Base-by-base conservation (phyloP, 116 monocot species). In the Iris pallida region DNA sequence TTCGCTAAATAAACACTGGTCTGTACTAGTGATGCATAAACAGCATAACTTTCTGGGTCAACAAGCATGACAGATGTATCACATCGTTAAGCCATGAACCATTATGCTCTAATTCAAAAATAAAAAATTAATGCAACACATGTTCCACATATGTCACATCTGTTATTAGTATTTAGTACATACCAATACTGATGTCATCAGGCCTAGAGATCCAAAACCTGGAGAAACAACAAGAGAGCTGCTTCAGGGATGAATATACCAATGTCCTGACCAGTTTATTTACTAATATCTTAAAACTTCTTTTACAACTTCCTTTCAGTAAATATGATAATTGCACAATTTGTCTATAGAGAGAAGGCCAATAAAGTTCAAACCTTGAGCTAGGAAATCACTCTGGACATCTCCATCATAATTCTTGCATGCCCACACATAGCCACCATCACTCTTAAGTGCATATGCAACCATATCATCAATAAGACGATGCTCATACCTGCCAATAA, bases 331-430 rank as follows among this genome's bases (percentile, higher is more conserved):
- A 51, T 51, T 51, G 46, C 43, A 1, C 9, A 64, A 64, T 10
- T 45, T 13, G 30, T 30, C 30, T 63, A 8, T 8, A 45, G 63
- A 63, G 42, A 16, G 9, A 4, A 61, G 43, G 5, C 16, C 48
- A 42, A 16, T n/a, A 64, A 17, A 42, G 54, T 11, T 44, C 63
- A 59, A 55, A 92, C 96, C 96, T 92, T 96, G 96, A 73, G 96
- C 96, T 71, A 96, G 77, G 85, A 96, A 96, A 77, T 96, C 96
- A 74, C 96, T 96, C 85, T 96, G 96, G 14, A 96, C 96, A 83
- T 96, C 96, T 73, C 96, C 96, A 69, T 96, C 96, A 67, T 95
- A 95, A 63, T 95, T 95, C 78, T 95, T 95, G 73, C 95, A 95
- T 57, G 95, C 91, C 95, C 95, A 96, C 9, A 96, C 96, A 76